phyloP scores from a whole-genome alignment of 2,329 filamentous ascomycete species.

The Aureobasidium namibiae region DNA sequence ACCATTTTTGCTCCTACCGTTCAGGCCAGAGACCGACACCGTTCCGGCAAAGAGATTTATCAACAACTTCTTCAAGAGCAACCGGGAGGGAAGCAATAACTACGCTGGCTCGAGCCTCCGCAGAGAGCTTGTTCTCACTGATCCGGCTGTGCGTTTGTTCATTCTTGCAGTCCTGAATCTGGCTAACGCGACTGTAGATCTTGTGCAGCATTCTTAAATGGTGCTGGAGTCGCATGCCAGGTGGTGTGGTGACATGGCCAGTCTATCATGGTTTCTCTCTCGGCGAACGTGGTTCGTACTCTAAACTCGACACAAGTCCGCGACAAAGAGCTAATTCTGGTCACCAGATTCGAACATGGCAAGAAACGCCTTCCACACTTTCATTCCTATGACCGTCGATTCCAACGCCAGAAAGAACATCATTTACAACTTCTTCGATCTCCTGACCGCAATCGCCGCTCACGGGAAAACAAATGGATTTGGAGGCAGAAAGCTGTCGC shows the following conservation, averaged over 20 bases:
- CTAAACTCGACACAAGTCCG: not conserved
- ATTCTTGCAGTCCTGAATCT: not conserved
- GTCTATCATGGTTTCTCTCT: conserved; percentile 93
- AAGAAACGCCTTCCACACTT: conserved; percentile 88
- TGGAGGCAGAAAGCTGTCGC: conserved; percentile 84
- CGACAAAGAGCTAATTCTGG: not conserved
- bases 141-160: conserved; percentile 65
- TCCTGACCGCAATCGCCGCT: conserved; percentile 81
- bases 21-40: conserved; percentile 85
- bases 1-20: conserved; percentile 88
- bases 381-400: conserved; percentile 88
- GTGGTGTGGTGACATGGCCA: conserved; percentile 93
- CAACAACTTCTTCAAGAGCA: conserved; percentile 78
- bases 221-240: conserved; percentile 91
- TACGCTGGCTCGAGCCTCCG: conserved; percentile 61
- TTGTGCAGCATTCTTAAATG: conserved; percentile 92
- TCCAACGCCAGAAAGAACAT: conserved; percentile 78
- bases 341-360: conserved; percentile 82
- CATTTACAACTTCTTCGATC: conserved; percentile 93
- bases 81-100: conserved; percentile 48
- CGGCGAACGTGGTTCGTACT: conserved; percentile 70
- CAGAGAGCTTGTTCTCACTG: conserved; percentile 84
- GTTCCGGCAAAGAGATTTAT: conserved; percentile 88
- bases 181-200: conserved; percentile 49
- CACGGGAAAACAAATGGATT: conserved; percentile 91